phyloP scores from a whole-genome alignment of 1,284 basidiomycete species.

The Rhodotorula sp. region DNA sequence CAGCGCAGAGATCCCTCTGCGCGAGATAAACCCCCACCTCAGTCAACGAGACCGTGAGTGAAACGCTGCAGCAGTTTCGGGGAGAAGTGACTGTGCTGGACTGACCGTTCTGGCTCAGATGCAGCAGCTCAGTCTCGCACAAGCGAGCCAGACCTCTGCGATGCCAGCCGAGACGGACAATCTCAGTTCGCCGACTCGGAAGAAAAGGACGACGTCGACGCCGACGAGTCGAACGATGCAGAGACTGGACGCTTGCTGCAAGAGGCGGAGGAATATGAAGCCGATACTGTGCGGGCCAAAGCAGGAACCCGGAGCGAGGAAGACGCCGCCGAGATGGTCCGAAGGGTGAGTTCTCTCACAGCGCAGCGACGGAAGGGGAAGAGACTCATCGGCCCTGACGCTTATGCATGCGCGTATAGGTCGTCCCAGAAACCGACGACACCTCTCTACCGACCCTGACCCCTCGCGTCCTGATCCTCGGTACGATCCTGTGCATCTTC shows the following conservation, averaged over 20 bases:
- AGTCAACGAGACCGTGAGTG: too few relatives aligned
- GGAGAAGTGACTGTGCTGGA: too few relatives aligned
- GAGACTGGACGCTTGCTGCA: neutral
- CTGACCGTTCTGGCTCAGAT: too few relatives aligned
- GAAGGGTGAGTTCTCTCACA: neutral
- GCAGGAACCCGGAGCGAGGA: neutral
- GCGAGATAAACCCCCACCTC: neutral
- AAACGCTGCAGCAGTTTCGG: too few relatives aligned
- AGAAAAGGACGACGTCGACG: neutral
- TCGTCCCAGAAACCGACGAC: slow-evolving; percentile 58
- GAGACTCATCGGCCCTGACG: too few relatives aligned
- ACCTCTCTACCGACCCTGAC: slow-evolving; percentile 56
- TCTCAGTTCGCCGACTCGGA: neutral
- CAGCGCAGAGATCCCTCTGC: neutral
- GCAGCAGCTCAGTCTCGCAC: too few relatives aligned
- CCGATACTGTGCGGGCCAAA: neutral
- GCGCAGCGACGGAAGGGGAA: neutral
- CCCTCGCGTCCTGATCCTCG: slow-evolving; percentile 56
- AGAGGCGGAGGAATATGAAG: neutral
- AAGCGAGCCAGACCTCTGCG: too few relatives aligned
- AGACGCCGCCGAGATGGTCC: slow-evolving; percentile 1
- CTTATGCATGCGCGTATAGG: slow-evolving; percentile 32
- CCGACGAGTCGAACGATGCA: neutral
- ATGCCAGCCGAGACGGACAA: neutral
- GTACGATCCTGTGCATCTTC: slow-evolving; percentile 56